Base-by-base conservation (phyloP, 345 rosid species). In the Rubroshorea leprosula region DNA sequence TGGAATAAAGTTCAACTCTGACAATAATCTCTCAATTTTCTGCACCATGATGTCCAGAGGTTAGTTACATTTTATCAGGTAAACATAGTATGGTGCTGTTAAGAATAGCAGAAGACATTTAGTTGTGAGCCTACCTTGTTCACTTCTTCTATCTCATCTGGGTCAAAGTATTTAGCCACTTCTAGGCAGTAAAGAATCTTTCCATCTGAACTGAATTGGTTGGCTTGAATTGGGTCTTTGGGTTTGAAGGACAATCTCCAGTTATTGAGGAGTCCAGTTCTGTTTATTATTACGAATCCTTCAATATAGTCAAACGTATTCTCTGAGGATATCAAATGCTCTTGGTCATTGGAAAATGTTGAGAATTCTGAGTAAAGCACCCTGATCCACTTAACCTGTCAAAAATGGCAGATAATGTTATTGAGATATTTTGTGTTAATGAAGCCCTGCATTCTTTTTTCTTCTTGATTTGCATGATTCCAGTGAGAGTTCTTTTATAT, bases 371-470 rank as follows among this genome's bases (percentile, higher is more conserved):
- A 74, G 70, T 89, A 94, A 48, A 94, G 85, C 23, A 82, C 89
- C 65, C 79, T 80, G 58, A 94, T 83, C 99, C 99, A 94, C 70
- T 81, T 85, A 45, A 87, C 99, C 99, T 94, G 72, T 50, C 45
- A 58, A 69, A 57, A 65, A 25, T 12, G 23, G 27, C 51, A 53
- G 27, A 73, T 54, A 1, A 48, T 57, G 54, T 66, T 61, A 66
- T 50, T 61, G 64, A 29, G 17, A 35, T 38, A 11, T 57, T n/a
- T 52, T 74, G 41, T 11, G 63, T 43, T 25, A 27, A 60, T 44
- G 48, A 55, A 49, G n/a, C 17, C 18, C 35, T 17, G 53, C 23
- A 45, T 20, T 20, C 29, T 2, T 24, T n/a, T 23, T 21, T 35
- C n/a, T n/a, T n/a, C n/a, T n/a, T n/a, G n/a, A n/a, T 35, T 2